Evolutionary conservation across 106 monocot genomes (phyloP), one percentile per base, ranked within the genome.

Genomic region (Dendrobium catenatum): DNA sequence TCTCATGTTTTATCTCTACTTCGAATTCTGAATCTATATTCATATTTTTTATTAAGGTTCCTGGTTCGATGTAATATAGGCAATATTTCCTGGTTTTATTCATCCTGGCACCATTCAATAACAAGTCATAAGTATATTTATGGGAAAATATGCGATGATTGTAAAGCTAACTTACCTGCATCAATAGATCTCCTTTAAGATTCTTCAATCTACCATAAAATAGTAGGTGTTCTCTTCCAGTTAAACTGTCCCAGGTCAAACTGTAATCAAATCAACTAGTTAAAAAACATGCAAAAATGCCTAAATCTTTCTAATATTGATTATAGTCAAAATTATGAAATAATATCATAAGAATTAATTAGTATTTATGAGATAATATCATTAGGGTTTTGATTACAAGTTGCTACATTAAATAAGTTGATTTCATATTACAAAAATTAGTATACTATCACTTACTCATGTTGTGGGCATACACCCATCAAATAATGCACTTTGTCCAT

Each of bases 161-260:
- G 42, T 59, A 37, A 20, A 74, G 20, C 19, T 42, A 20, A 56
- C 4, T 77, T 77, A 82, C 82, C 79, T 85, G 43, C 18, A 15
- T n/a, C 77, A 87, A 41, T 26, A 59, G 75, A 37, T 40, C 75
- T 42, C 92, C 92, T 77, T 84, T 88, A 19, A 92, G 82, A 42
- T 92, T 92, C 80, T 89, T 92, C 78, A 89, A 33, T 51, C 87
- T 75, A 1, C 89, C 89, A 82, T 85, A 88, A 79, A 88, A 88
- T 18, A 80, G 13, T 5, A 88, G 78, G 72, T 88, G 88, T 78
- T 88, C 88, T 73, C 83, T 78, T 5, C 80, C 85, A 4, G 88
- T 88, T 33, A 86, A 66, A 16, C 22, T 79, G 72, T 86, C 88
- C 88, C 88, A 88, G 13, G 83, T 41, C 81, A 88, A 85, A 40